phyloP scores from a whole-genome alignment of 805 yeast genomes.

The Candida sithepensis region DNA sequence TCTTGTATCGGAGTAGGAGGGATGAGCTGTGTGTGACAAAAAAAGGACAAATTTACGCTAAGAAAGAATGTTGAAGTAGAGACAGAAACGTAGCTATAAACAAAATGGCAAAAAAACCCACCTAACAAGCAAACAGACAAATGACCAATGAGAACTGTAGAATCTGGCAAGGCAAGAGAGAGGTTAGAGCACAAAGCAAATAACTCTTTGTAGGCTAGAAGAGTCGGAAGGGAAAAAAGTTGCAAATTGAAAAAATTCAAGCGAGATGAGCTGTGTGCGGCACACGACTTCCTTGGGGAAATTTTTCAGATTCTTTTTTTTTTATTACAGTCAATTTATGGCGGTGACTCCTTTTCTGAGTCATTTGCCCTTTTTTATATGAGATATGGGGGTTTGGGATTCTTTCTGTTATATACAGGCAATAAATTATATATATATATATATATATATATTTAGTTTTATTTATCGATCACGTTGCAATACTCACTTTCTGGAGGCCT shows the following conservation, averaged over 20 bases:
- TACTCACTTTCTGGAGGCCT: constrained; percentile 29
- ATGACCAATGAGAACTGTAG: too few relatives aligned
- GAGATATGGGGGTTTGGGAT: too few relatives aligned
- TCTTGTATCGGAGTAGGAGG: neutral
- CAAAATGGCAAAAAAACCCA: too few relatives aligned
- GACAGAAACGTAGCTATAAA: too few relatives aligned
- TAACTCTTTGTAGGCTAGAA: neutral
- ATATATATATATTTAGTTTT: neutral
- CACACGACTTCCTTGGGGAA: neutral
- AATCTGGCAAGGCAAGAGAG: neutral
- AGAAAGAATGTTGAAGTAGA: too few relatives aligned
- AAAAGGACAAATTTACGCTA: too few relatives aligned
- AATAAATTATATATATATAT: neutral
- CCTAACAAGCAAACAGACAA: too few relatives aligned
- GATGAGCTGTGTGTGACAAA: too few relatives aligned
- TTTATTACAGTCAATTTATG: neutral
- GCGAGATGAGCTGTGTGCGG: neutral
- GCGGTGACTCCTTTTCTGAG: neutral
- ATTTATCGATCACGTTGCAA: too few relatives aligned
- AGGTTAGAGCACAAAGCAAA: neutral
- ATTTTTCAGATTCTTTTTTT: neutral
- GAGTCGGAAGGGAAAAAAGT: neutral
- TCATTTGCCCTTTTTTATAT: too few relatives aligned
- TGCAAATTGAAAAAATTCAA: neutral
- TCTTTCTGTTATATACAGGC: too few relatives aligned